Percentiles rank a stretch among this genome's conserved stretches.
These are phyloP conservation scores for Apiospora malaysiana DNA, from an alignment of 2,329 filamentous ascomycete genomes.

Conservation along the genomic window DNA sequence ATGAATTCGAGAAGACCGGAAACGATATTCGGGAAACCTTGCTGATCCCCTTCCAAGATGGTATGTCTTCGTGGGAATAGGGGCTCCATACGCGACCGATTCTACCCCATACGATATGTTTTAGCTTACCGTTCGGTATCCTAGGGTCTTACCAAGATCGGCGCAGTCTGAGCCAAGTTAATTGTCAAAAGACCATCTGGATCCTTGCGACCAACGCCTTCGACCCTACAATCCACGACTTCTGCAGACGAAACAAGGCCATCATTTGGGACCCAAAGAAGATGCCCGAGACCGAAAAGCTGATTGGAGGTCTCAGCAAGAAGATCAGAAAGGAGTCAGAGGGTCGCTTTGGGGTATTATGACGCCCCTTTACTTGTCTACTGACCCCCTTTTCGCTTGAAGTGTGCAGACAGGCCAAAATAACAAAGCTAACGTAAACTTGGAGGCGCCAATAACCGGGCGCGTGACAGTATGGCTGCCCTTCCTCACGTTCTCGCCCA, in stretches of 20 bases:
- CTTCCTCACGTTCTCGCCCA: slow-evolving; percentile 33
- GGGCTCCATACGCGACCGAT: slow-evolving; percentile 32
- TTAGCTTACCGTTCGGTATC: not conserved
- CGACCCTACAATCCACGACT: slow-evolving; percentile 46
- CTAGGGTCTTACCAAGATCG: slow-evolving; percentile 47
- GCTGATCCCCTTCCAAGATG: slow-evolving; percentile 48
- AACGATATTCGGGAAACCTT: slow-evolving; percentile 48
- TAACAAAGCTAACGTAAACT: not conserved
- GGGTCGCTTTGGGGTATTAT: not conserved
- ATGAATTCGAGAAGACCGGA: slow-evolving; percentile 57
- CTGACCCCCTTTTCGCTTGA: too few relatives aligned
- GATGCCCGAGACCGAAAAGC: slow-evolving; percentile 23
- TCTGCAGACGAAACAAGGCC: slow-evolving; percentile 38
- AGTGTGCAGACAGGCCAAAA: too few relatives aligned
- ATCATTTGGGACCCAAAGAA: slow-evolving; percentile 24
- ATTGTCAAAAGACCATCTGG: slow-evolving; percentile 54
- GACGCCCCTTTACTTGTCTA: too few relatives aligned
- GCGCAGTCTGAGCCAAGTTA: slow-evolving; percentile 39
- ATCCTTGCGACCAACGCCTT: slow-evolving; percentile 53
- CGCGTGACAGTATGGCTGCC: slow-evolving; percentile 43
- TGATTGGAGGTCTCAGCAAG: slow-evolving; percentile 27
- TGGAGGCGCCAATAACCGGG: slow-evolving; percentile 45
- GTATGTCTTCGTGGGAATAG: slow-evolving; percentile 28
- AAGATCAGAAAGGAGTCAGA: slow-evolving; percentile 18
- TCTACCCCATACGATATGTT: too few relatives aligned